Base-by-base conservation (phyloP, 2,329 filamentous ascomycete species). In the Botryotinia globosa region DNA sequence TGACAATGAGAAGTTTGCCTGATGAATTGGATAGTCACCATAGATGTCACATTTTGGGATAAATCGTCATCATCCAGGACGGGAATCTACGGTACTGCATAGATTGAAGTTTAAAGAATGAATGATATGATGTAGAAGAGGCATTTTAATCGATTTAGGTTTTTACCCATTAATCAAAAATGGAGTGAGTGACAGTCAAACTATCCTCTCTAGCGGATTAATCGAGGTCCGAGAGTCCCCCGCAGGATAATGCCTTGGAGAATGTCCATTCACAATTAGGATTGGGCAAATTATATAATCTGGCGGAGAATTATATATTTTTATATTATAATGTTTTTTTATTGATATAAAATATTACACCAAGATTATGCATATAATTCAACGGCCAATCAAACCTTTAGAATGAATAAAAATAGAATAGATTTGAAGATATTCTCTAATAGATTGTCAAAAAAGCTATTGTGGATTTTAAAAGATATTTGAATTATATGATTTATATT, bases 201-300 rank as follows among this genome's bases (percentile, higher is more conserved):
- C 9, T 63, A n/a, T 63, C 14, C 34, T 62, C 25, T 62, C 34
- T 18, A 39, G 37, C 12, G 34, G 59, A 62, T 62, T 37, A n/a
- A 62, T 62, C 37, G 59, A 62, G 59, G 37, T n/a, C 59, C 59
- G 59, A 62, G 59, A 22, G 59, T 62, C n/a, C 34, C 34, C 59
- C 59, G 59, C 34, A 6, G 34, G 59, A 39, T 42, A 10, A 62
- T 62, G 59, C 34, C 34, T 39, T 39, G 3, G 12, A n/a, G 25
- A 62, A 37, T 62, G 22, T 29, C n/a, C n/a, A n/a, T n/a, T n/a
- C n/a, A n/a, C n/a, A n/a, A n/a, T n/a, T n/a, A n/a, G n/a, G n/a
- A n/a, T n/a, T n/a, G n/a, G n/a, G n/a, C n/a, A n/a, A n/a, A n/a
- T n/a, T n/a, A n/a, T n/a, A n/a, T n/a, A n/a, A n/a, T n/a, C n/a